Conservation (phyloP, 805 yeast species). For the Starmerella apicola region DNA sequence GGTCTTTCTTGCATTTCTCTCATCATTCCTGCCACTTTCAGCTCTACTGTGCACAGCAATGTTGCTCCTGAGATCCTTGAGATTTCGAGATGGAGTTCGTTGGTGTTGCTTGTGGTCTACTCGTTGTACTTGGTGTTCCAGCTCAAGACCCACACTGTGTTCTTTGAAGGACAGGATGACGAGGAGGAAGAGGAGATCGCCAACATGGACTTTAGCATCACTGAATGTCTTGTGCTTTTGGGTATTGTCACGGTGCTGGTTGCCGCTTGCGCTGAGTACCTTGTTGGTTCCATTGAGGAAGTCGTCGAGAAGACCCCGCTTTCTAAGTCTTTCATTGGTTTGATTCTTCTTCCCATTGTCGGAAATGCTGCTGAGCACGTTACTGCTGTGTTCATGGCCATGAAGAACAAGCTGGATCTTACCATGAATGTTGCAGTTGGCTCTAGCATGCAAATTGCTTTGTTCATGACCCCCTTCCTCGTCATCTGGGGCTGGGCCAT, state of each 20-base stretch:
- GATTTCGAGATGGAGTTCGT: slow-evolving; percentile 74
- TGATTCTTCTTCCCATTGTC: slow-evolving; percentile 87
- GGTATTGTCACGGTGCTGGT: slow-evolving; percentile 62
- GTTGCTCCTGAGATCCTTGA: slow-evolving; percentile 43
- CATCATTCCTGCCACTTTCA: slow-evolving; percentile 90
- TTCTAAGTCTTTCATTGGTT: slow-evolving; percentile 89
- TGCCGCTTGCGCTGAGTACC: slow-evolving; percentile 81
- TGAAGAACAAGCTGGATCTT: slow-evolving; percentile 88
- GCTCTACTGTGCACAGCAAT: slow-evolving; percentile 41
- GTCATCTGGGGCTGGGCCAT: slow-evolving; percentile 88
- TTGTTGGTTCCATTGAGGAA: slow-evolving; percentile 87
- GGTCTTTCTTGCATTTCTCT: slow-evolving; percentile 83
- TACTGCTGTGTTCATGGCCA: slow-evolving; percentile 88
- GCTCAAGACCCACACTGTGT: slow-evolving; percentile 65
- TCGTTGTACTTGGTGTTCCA: slow-evolving; percentile 75
- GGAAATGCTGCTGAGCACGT: slow-evolving; percentile 99
- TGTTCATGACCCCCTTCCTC: slow-evolving; percentile 90
- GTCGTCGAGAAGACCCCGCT: slow-evolving; percentile 74
- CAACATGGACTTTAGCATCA: slow-evolving; percentile 38
- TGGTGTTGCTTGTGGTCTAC: slow-evolving; percentile 66
- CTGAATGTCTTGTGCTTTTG: slow-evolving; percentile 42
- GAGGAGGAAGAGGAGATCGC: slow-evolving; percentile 28
- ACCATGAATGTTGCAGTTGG: slow-evolving; percentile 97
- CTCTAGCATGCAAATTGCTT: slow-evolving; percentile 85
- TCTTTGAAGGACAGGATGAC: slow-evolving; percentile 49